Conservation (phyloP, 768 basidiomycete species). For the Boletus eberwhitei region DNA sequence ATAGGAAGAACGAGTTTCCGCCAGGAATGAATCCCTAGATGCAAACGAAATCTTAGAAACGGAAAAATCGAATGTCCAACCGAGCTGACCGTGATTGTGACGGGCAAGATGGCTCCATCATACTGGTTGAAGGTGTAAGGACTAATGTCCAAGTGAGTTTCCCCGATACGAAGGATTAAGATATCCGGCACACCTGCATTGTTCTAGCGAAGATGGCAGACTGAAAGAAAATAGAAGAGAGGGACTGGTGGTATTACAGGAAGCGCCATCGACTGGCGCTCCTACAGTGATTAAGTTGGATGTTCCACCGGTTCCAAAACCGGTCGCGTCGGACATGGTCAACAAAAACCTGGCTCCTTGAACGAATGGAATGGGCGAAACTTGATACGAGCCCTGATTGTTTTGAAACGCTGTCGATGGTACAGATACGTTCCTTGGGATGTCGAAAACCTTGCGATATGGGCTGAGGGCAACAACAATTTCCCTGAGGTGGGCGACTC, state of each 20-base stretch:
- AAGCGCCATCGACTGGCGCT: constrained; percentile 35
- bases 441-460: constrained; percentile 45
- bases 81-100: constrained; percentile 49
- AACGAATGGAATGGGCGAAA: constrained; percentile 41
- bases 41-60: not conserved
- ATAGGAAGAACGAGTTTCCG: constrained; percentile 48
- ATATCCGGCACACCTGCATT: constrained; percentile 51
- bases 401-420: constrained; percentile 52
- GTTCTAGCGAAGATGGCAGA: constrained; percentile 50
- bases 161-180: not conserved
- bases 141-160: constrained; percentile 29
- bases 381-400: constrained; percentile 51
- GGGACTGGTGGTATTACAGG: constrained; percentile 50
- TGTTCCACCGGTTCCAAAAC: constrained; percentile 65
- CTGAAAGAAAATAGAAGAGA: constrained; percentile 45
- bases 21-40: constrained; percentile 60
- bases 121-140: constrained; percentile 48
- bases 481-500: constrained; percentile 17
- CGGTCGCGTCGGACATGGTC: constrained; percentile 70
- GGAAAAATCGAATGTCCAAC: not conserved
- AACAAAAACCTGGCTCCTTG: constrained; percentile 43
- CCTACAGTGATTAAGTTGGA: constrained; percentile 49
- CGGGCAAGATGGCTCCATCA: constrained; percentile 45
- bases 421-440: constrained; percentile 52
- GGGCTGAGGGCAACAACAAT: constrained; percentile 1